Base-by-base conservation (phyloP, 1,139 yeast genomes). In the Candida pseudocylindracea region DNA sequence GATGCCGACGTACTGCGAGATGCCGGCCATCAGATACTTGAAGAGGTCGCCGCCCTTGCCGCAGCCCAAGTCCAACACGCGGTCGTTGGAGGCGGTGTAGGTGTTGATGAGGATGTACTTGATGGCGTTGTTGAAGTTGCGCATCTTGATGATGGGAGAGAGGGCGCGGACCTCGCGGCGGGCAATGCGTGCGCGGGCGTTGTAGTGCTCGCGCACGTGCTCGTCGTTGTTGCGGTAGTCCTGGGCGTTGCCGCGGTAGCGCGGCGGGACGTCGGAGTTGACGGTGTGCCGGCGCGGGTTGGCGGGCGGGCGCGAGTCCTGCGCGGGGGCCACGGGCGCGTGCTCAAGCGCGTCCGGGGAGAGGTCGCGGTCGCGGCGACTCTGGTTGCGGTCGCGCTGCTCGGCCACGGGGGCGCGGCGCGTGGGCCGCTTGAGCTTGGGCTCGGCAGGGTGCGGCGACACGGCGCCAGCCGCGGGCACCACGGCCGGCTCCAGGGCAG, bases 1-100 rank as follows among this genome's bases (percentile, higher is more conserved):
- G 29, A 88, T 63, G 1, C 98, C 98, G 34, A 85, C 70, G 42
- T 78, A 78, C 36, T 83, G 88, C 26, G 68, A 64, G 3, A 80
- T 67, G 10, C 66, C 59, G 2, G 80, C 75, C 43, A 70, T 70
- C 35, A 72, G 79, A 72, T 93, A 85, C 51, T 88, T 88, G 44
- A 78, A 69, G 44, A 91, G 55, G 53, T 88, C 99, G 12, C 99
- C 99, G 31, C 99, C 99, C 50, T 88, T 91, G 11, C 99, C 99
- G 52, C 98, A 88, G 15, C 95, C 94, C 35, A 88, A 53, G 46
- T 88, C 99, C 29, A 88, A 55, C 1, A 78, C 42, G 20, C 20
- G 20, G 20, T 15, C 20, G 20, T 15, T 15, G 20, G 4, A 6
- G 20, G 20, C 6, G 10, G 55, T 49, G 50, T 61, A 72, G 41